Base-by-base conservation (phyloP, 805 yeast species). In the Hermanozyma aechmeae region DNA sequence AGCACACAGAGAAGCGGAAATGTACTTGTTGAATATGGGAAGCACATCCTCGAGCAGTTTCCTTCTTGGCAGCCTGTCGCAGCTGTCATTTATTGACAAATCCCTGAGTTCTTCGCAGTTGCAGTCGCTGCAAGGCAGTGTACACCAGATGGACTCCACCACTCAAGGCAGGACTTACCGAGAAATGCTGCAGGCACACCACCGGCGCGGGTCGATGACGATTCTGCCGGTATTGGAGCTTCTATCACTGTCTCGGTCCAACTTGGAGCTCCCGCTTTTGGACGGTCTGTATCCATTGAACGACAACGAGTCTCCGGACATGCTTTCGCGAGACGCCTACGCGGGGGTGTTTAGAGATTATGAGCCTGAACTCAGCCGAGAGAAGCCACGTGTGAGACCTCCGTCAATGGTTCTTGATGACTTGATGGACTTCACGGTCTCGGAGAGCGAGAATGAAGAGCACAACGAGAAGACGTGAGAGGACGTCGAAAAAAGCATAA, bases 361-460 rank as follows among this genome's bases (percentile, higher is more conserved):
- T 6, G 15, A 13, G 17, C 8, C 15, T 13, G 26, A 24, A 7
- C 26, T 13, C 16, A 24, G 15, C 15, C 25, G 35, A 29, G 42
- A 38, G 25, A 32, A 25, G n/a, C 43, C n/a, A n/a, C n/a, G n/a
- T n/a, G n/a, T n/a, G 22, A 51, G 73, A 44, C 70, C 73, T 3
- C 76, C 77, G 24, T 68, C 74, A 40, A 64, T 60, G 22, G 55
- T 57, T 31, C 47, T 71, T 40, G 74, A 71, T 14, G 59, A 65
- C 30, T 38, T 71, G 35, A 49, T 71, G 13, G 55, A 61, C 33
- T 7, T 10, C 20, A 17, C 9, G 9, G 20, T 7, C 20, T 17
- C 20, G 20, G n/a, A n/a, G n/a, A n/a, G n/a, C n/a, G n/a, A n/a
- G n/a, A n/a, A n/a, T n/a, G n/a, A n/a, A n/a, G n/a, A n/a, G n/a